phyloP scores from a whole-genome alignment of 164 flowering plant genomes.

The Berberis vulgaris region DNA sequence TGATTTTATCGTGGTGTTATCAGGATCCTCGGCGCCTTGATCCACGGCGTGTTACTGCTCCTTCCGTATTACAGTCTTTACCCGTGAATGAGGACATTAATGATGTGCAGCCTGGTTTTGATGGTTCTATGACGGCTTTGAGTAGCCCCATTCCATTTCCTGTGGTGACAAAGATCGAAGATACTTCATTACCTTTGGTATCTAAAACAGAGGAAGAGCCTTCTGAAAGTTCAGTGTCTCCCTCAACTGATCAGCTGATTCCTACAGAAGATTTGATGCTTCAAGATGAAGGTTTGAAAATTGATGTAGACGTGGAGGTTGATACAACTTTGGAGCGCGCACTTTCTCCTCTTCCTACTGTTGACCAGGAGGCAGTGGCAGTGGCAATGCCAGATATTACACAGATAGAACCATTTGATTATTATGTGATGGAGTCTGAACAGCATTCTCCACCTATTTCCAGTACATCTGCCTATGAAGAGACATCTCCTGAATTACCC shows the following conservation, averaged over 20 bases:
- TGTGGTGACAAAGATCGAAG: conserved; percentile 23
- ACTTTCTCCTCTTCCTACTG: conserved; percentile 23
- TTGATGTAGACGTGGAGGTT: conserved; percentile 18
- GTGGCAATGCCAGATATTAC: conserved; percentile 17
- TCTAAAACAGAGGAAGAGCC: conserved; percentile 29
- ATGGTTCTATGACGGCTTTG: conserved; percentile 20
- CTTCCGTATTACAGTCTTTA: conserved; percentile 30
- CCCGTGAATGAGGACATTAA: conserved; percentile 34
- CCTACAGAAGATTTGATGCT: conserved; percentile 23
- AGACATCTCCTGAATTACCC: conserved; percentile 49
- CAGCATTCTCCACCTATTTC: conserved; percentile 37
- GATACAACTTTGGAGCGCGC: conserved; percentile 24
- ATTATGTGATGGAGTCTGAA: conserved; percentile 35
- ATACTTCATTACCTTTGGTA: conserved; percentile 14
- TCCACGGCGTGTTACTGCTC: conserved; percentile 57
- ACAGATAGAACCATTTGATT: conserved; percentile 25
- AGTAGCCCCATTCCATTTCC: conserved; percentile 24
- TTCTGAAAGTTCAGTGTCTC: conserved; percentile 21
- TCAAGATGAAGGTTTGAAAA: conserved; percentile 19
- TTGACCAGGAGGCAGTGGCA: conserved; percentile 29
- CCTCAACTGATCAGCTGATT: conserved; percentile 21
- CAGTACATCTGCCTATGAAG: conserved; percentile 41
- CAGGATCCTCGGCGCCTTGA: conserved; percentile 98
- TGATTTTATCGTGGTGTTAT: conserved; percentile 10
- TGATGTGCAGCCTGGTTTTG: conserved; percentile 30